Evolutionary conservation across 345 rosid species (phyloP), one percentile per base, ranked within the genome.

Genomic region (Kandelia obovata): DNA sequence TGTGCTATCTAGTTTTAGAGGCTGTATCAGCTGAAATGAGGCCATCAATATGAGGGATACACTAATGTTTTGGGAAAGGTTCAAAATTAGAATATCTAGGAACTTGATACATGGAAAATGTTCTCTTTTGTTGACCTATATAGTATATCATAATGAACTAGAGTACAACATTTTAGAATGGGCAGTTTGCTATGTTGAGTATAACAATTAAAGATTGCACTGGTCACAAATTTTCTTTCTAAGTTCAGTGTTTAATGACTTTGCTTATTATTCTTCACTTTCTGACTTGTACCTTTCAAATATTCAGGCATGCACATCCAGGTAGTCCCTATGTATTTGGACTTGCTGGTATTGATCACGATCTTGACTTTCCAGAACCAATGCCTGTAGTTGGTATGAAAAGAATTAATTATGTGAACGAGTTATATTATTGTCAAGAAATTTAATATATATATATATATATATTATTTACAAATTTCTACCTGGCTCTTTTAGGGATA

Each of bases 271-370:
- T 43, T 62, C 53, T 71, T 68, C 46, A 64, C 46, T 49, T 61
- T 76, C 81, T 85, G 81, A 88, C 83, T 61, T 84, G 66, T 73
- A 66, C 51, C 69, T 78, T 78, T 69, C 73, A 75, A 70, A 70
- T 64, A 72, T 81, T 51, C 79, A 95, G 99, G 92, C 99, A 95
- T 88, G 96, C 99, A 68, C 97, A 88, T 87, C 97, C 99, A 34
- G 99, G 99, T 68, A 95, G 91, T 84, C 99, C 99, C 66, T 95
- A 92, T 79, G 96, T 95, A 27, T 92, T 85, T 88, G 99, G 99
- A 64, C 99, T 89, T 61, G 99, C 86, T 73, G 99, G 91, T 70
- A 82, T 86, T 68, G 99, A 92, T 80, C 99, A 95, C 30, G 97
- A 95, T 87, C 88, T 95, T 74, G 99, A 95, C 64, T 95, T 95